Percentiles rank a stretch among this genome's conserved stretches.
These are phyloP conservation scores for Acanthamoeba healyi DNA, from an alignment of 208 protist species.

Conservation along the genomic window DNA sequence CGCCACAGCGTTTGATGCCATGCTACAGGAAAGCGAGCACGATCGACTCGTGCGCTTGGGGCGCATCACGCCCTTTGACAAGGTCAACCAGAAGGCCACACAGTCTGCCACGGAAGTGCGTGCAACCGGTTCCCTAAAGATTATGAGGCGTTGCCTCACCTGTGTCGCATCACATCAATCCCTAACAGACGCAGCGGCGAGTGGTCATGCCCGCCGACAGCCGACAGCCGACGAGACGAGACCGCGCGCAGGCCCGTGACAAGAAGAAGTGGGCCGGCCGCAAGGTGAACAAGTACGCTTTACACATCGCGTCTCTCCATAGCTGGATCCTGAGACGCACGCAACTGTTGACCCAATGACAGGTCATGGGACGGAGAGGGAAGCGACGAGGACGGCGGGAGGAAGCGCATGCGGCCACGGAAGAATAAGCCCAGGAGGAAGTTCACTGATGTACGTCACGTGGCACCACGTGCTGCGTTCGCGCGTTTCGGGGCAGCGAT, in stretches of 20 bases:
- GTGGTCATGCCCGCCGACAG: background rate
- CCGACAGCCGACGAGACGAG: background rate
- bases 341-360: background rate
- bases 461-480: background rate
- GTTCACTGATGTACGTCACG: no score
- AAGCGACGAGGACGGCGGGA: background rate
- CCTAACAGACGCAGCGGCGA: background rate
- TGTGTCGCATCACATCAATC: background rate
- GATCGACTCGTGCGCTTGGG: slow-evolving; percentile 34
- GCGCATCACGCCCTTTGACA: slow-evolving; percentile 53
- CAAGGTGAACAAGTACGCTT: slow-evolving; percentile 34
- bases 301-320: background rate
- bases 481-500: no score
- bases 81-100: slow-evolving; percentile 20
- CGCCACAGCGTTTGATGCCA: slow-evolving; percentile 44
- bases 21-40: slow-evolving; percentile 21
- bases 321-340: no score
- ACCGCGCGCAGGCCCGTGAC: background rate
- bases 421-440: background rate
- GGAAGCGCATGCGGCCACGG: background rate
- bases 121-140: background rate
- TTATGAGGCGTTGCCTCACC: no score
- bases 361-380: background rate
- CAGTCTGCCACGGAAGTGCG: background rate
- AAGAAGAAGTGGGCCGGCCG: slow-evolving; percentile 21